Conservation (phyloP, 2,329 filamentous ascomycete genomes). For the Pyrenochaeta sp. region DNA sequence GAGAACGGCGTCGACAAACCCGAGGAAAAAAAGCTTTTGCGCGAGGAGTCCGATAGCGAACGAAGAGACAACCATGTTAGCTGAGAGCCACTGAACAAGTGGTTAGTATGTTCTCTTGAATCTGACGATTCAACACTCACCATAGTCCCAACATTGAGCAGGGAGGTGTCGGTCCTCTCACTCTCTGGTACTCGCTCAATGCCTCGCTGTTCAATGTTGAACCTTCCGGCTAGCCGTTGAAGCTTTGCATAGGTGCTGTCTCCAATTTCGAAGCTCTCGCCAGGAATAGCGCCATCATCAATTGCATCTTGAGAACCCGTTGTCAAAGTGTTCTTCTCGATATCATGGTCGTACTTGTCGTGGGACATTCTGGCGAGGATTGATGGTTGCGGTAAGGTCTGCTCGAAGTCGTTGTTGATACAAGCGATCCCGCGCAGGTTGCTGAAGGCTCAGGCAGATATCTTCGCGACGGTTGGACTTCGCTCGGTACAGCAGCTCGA, state of each 20-base stretch:
- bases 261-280: conserved; percentile 67
- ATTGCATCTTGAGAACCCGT: background rate
- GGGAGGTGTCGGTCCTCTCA: conserved; percentile 70
- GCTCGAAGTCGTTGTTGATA: background rate
- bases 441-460: background rate
- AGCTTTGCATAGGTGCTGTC: conserved; percentile 64
- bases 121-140: conserved; percentile 50
- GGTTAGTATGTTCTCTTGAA: background rate
- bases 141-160: conserved; percentile 75
- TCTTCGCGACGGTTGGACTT: background rate
- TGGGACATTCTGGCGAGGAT: background rate
- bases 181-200: conserved; percentile 77
- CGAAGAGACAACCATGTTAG: conserved; percentile 79
- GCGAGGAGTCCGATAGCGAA: conserved; percentile 80
- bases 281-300: conserved; percentile 60
- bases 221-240: conserved; percentile 69
- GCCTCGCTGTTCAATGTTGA: conserved; percentile 76
- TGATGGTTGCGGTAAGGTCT: background rate
- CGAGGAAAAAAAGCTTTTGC: conserved; percentile 72
- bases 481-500: background rate
- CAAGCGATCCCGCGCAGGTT: background rate
- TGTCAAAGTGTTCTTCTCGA: background rate
- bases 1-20: conserved; percentile 76
- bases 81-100: conserved; percentile 71
- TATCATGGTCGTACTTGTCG: background rate